These are phyloP conservation scores for Kwoniella dendrophila DNA, from an alignment of 768 basidiomycete genomes.

Conservation along the genomic window DNA sequence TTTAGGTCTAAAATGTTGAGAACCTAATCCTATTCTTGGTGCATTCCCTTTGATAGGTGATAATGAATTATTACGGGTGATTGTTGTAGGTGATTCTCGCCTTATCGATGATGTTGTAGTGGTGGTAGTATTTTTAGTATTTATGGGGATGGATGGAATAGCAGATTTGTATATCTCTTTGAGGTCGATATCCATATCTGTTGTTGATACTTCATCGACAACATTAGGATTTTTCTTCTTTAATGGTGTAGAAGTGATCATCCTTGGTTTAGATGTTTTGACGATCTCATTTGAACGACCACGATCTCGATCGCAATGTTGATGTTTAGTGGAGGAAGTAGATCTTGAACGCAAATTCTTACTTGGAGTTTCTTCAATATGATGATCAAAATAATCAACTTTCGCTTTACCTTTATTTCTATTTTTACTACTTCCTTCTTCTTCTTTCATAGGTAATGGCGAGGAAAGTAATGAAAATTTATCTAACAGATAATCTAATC, in stretches of 20 bases:
- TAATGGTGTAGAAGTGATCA: too few relatives aligned
- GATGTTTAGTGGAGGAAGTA: constrained; percentile 2
- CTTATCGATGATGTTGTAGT: background rate
- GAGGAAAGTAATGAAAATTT: constrained; percentile 13
- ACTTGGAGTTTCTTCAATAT: constrained; percentile 8
- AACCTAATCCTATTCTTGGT: constrained; percentile 18
- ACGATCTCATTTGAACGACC: too few relatives aligned
- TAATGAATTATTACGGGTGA: background rate
- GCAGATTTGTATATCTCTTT: too few relatives aligned
- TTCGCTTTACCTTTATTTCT: background rate
- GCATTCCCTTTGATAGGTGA: constrained; percentile 19
- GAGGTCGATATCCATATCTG: too few relatives aligned
- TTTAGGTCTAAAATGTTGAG: constrained; percentile 10
- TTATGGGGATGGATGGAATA: too few relatives aligned
- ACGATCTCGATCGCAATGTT: background rate
- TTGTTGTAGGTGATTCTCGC: background rate
- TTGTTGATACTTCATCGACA: too few relatives aligned
- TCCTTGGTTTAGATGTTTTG: background rate
- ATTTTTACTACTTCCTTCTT: background rate
- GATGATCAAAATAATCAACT: background rate
- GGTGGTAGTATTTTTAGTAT: too few relatives aligned
- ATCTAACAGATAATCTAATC: constrained; percentile 21
- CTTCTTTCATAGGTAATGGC: constrained; percentile 5
- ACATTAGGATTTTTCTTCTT: too few relatives aligned
- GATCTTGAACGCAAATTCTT: constrained; percentile 1